phyloP scores from a whole-genome alignment of 768 basidiomycete species.

The Mycena galopus region DNA sequence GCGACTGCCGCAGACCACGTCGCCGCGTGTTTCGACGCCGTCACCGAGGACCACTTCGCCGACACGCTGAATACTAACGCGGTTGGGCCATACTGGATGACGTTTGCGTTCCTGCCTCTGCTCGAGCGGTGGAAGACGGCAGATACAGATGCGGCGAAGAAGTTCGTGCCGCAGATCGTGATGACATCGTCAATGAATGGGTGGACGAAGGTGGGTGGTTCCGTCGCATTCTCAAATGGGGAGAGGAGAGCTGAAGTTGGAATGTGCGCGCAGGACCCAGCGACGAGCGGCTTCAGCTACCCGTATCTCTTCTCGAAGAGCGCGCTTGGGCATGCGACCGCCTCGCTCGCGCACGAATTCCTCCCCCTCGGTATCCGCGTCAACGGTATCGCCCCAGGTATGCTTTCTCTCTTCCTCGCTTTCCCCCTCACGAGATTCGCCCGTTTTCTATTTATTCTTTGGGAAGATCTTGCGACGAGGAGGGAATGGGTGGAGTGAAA shows the following conservation, averaged over 20 bases:
- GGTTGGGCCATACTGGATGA: slow-evolving; percentile 65
- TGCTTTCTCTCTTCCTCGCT: slow-evolving; percentile 2
- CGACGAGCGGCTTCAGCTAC: slow-evolving; percentile 54
- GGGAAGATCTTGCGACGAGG: no score
- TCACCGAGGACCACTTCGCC: slow-evolving; percentile 54
- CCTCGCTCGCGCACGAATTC: slow-evolving; percentile 61
- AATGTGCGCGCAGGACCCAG: slow-evolving; percentile 50
- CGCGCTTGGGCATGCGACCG: slow-evolving; percentile 61
- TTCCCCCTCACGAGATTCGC: no score
- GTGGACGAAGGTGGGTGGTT: slow-evolving; percentile 57
- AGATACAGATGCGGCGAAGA: slow-evolving; percentile 43
- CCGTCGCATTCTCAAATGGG: not conserved
- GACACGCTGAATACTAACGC: slow-evolving; percentile 54
- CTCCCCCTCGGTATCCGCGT: slow-evolving; percentile 62
- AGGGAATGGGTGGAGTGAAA: no score
- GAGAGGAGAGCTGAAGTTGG: not conserved
- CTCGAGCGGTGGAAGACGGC: slow-evolving; percentile 60
- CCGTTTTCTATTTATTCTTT: no score
- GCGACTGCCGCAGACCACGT: slow-evolving; percentile 54
- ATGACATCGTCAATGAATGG: slow-evolving; percentile 68
- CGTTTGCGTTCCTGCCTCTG: slow-evolving; percentile 68
- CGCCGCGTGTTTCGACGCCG: slow-evolving; percentile 53
- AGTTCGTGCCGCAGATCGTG: slow-evolving; percentile 61
- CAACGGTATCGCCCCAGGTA: slow-evolving; percentile 62
- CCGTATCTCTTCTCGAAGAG: slow-evolving; percentile 64